Evolutionary conservation across 768 basidiomycete genomes (phyloP).

Genomic region (Tulasnella sp.): DNA sequence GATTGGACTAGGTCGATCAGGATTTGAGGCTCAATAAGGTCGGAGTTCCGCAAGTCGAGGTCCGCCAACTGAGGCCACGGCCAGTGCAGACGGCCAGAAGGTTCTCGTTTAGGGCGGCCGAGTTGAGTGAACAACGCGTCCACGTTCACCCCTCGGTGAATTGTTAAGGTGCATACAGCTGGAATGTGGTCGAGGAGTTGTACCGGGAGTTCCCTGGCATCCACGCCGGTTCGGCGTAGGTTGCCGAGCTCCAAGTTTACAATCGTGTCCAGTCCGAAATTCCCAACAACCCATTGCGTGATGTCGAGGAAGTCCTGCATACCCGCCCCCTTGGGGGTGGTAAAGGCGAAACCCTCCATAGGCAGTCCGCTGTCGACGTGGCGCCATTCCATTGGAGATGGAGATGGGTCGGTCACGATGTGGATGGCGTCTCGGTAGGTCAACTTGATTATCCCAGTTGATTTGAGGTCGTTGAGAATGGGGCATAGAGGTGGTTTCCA

Average conservation of each 20-base stretch:
- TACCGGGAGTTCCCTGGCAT: neutral
- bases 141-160: neutral
- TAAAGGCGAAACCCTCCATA: neutral
- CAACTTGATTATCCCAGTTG: neutral
- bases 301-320: neutral
- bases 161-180: neutral
- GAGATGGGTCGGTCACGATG: neutral
- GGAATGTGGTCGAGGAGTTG: neutral
- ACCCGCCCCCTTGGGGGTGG: neutral
- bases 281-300: neutral
- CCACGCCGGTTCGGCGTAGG: neutral
- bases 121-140: neutral
- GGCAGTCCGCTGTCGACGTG: neutral
- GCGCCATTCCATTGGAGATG: neutral
- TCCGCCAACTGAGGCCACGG: neutral
- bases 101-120: neutral
- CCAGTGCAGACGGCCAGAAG: neutral
- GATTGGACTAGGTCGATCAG: neutral
- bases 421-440: neutral
- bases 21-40: neutral
- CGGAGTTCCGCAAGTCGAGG: neutral
- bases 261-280: neutral
- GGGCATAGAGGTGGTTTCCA: neutral
- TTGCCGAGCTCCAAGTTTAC: neutral
- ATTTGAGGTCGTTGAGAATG: neutral